Percentiles rank a stretch among this genome's conserved stretches.
Conservation (phyloP, 2,329 filamentous ascomycete species). For the Elsinoe australis region DNA sequence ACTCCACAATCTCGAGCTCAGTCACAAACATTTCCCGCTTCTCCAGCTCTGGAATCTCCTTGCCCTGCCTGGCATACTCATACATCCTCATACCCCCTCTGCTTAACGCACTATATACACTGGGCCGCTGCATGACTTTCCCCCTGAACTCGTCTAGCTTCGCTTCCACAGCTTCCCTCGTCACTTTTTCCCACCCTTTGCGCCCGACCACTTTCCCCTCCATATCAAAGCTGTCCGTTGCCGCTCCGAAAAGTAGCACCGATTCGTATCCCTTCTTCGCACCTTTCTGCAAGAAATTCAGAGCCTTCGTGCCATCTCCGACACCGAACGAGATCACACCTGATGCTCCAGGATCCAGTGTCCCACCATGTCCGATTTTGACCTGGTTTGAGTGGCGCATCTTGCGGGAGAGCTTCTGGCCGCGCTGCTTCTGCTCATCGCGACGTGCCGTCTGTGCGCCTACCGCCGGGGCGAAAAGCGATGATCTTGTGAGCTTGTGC, state of each 20-base stretch:
- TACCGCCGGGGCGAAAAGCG: conserved; percentile 71
- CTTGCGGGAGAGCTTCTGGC: conserved; percentile 49
- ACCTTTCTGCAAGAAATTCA: conserved; percentile 60
- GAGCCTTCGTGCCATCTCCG: conserved; percentile 76
- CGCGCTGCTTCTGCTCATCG: conserved; percentile 52
- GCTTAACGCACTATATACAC: conserved; percentile 85
- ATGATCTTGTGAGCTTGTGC: conserved; percentile 71
- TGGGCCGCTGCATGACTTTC: conserved; percentile 80
- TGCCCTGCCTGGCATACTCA: conserved; percentile 88
- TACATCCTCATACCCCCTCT: conserved; percentile 92
- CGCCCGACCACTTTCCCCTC: conserved; percentile 74
- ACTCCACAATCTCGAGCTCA: conserved; percentile 75
- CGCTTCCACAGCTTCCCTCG: conserved; percentile 66
- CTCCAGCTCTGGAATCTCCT: conserved; percentile 78
- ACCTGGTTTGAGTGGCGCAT: conserved; percentile 58
- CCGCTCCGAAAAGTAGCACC: conserved; percentile 79
- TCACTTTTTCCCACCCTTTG: conserved; percentile 72
- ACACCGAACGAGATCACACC: conserved; percentile 86
- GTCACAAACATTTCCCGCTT: conserved; percentile 69
- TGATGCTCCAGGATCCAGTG: conserved; percentile 86
- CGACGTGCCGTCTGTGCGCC: conserved; percentile 52
- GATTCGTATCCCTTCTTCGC: conserved; percentile 95
- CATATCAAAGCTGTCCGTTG: conserved; percentile 86
- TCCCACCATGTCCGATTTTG: conserved; percentile 95
- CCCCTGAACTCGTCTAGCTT: conserved; percentile 69